Evolutionary conservation across 768 basidiomycete genomes (phyloP).

Genomic region (Dioszegia crocea): DNA sequence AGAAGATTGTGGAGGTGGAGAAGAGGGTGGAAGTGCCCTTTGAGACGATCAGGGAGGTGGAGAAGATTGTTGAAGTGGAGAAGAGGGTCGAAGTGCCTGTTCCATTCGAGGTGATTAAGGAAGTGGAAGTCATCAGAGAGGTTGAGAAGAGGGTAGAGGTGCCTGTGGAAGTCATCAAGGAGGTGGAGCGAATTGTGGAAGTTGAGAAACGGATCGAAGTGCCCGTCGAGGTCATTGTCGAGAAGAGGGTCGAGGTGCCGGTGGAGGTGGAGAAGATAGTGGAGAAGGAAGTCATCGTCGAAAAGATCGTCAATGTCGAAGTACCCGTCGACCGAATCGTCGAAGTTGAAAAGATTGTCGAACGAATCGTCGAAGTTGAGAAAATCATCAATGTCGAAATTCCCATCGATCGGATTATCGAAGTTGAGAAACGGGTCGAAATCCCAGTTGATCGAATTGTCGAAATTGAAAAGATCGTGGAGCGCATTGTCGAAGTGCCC

Average conservation of each 20-base stretch:
- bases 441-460: constrained; percentile 18
- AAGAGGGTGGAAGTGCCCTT: constrained; percentile 37
- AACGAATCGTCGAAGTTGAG: constrained; percentile 40
- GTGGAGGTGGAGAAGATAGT: constrained; percentile 45
- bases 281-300: constrained; percentile 40
- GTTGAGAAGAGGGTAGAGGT: constrained; percentile 30
- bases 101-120: constrained; percentile 26
- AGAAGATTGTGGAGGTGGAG: constrained; percentile 37
- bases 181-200: constrained; percentile 37
- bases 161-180: constrained; percentile 39
- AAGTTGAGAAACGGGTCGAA: constrained; percentile 42
- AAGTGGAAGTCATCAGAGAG: constrained; percentile 38
- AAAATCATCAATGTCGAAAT: constrained; percentile 43
- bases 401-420: constrained; percentile 35
- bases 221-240: constrained; percentile 21
- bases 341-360: constrained; percentile 38
- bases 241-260: constrained; percentile 34
- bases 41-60: constrained; percentile 39
- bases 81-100: constrained; percentile 30
- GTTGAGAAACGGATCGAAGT: constrained; percentile 36
- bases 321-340: too few species aligned
- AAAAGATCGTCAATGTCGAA: constrained; percentile 37
- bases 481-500: constrained; percentile 37
- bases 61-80: constrained; percentile 38
- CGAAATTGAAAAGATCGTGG: constrained; percentile 31